These are phyloP conservation scores for Aspergillus eucalypticola DNA, from an alignment of 2,329 filamentous ascomycete species.

Conservation along the genomic window DNA sequence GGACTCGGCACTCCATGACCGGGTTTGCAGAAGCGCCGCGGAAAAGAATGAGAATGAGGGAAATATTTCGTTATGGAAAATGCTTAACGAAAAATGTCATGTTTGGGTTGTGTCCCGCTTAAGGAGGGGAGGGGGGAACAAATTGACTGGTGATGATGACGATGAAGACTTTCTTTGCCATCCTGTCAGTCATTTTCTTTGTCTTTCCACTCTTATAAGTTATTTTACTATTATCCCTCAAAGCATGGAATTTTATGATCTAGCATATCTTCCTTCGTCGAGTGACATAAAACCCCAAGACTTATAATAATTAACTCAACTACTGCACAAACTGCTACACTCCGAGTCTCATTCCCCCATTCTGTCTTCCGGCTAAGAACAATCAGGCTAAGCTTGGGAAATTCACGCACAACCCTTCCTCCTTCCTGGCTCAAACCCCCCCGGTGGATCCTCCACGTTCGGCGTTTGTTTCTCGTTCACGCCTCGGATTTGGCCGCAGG, in stretches of 20 bases:
- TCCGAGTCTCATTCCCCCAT: neutral
- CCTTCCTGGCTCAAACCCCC: too few species aligned
- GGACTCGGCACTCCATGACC: neutral
- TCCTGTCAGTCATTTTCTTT: neutral
- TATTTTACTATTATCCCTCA: too few species aligned
- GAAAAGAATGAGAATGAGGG: neutral
- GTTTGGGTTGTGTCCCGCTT: neutral
- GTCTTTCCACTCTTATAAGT: neutral
- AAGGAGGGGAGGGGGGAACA: neutral
- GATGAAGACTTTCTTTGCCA: neutral
- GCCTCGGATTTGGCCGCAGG: conserved; percentile 20
- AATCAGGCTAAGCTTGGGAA: neutral
- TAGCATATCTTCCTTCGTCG: neutral
- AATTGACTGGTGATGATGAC: neutral
- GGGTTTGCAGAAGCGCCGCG: neutral
- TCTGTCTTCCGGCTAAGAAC: neutral
- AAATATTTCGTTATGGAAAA: neutral
- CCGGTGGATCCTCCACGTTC: conserved; percentile 16
- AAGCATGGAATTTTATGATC: neutral
- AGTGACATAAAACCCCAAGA: neutral
- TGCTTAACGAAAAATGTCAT: neutral
- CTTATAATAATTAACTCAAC: neutral
- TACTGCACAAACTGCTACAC: neutral
- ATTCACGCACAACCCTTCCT: conserved; percentile 12
- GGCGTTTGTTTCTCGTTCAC: conserved; percentile 4